Evolutionary conservation across 2,329 filamentous ascomycete genomes (phyloP).

Genomic region (Sporothrix curviconia): DNA sequence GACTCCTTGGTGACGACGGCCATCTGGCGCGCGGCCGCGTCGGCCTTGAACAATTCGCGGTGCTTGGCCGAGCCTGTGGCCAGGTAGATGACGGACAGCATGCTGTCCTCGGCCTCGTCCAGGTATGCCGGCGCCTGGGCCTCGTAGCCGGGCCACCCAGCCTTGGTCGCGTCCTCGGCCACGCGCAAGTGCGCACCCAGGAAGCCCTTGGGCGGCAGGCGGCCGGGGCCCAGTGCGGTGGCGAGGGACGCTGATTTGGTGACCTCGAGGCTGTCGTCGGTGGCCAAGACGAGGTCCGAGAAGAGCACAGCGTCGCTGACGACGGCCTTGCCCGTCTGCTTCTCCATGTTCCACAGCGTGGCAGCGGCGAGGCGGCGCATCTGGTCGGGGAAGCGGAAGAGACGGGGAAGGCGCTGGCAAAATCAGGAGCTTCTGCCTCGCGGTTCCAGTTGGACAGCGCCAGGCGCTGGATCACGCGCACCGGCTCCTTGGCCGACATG

Average conservation of each 20-base stretch:
- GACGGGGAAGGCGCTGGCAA: slow-evolving; percentile 18
- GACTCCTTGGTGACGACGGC: slow-evolving; percentile 22
- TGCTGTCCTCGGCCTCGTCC: slow-evolving; percentile 22
- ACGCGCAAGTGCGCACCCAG: slow-evolving; percentile 34
- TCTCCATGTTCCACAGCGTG: slow-evolving; percentile 10
- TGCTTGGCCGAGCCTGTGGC: background rate
- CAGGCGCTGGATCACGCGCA: slow-evolving; percentile 10
- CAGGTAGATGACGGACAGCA: slow-evolving; percentile 17
- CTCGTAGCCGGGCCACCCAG: slow-evolving; percentile 30
- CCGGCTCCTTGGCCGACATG: slow-evolving; percentile 14
- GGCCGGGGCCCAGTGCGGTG: background rate
- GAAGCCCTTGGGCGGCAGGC: slow-evolving; percentile 22
- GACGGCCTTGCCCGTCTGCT: slow-evolving; percentile 4
- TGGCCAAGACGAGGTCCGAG: background rate
- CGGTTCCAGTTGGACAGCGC: slow-evolving; percentile 16
- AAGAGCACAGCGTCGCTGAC: slow-evolving; percentile 11
- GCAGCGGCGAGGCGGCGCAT: slow-evolving; percentile 9
- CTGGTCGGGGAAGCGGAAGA: slow-evolving; percentile 14
- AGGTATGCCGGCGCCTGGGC: slow-evolving; percentile 33
- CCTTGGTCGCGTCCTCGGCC: slow-evolving; percentile 27
- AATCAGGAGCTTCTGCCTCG: slow-evolving; percentile 13
- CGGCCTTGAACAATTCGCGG: background rate
- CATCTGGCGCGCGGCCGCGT: background rate
- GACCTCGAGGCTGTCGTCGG: background rate
- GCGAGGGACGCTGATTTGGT: background rate